These are phyloP conservation scores for Hawksworthiomyces lignivorus DNA, from an alignment of 2,329 filamentous ascomycete genomes.

Conservation along the genomic window DNA sequence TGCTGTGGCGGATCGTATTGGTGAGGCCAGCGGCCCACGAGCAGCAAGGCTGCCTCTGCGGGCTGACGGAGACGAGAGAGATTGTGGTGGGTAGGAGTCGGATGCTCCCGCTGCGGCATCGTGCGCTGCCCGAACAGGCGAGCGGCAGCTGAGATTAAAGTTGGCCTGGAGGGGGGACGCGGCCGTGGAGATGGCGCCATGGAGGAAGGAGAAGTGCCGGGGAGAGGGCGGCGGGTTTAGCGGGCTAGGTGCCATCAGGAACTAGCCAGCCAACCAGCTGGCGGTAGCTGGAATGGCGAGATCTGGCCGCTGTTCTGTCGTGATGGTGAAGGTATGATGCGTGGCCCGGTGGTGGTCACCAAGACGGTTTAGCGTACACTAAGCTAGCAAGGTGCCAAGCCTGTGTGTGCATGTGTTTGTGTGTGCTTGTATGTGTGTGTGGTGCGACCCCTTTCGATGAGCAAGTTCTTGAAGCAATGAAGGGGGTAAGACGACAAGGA, in stretches of 20 bases:
- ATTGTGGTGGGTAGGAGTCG: slow-evolving; percentile 1
- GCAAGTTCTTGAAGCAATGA: slow-evolving; percentile 6
- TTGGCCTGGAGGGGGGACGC: slow-evolving; percentile 21
- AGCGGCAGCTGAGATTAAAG: slow-evolving; percentile 25
- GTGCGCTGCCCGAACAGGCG: slow-evolving; percentile 21
- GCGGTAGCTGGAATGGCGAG: not conserved
- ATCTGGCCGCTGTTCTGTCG: not conserved
- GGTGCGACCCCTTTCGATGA: not conserved
- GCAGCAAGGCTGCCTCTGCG: not conserved
- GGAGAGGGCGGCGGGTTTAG: slow-evolving; percentile 1
- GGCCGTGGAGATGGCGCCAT: slow-evolving; percentile 21
- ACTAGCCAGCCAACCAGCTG: not conserved
- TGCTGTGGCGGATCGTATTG: no score
- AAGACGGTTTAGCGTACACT: not conserved
- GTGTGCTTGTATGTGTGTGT: not conserved
- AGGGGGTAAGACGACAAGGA: not conserved
- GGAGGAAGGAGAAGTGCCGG: slow-evolving; percentile 10
- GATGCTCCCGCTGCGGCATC: slow-evolving; percentile 5
- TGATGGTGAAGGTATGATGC: no score
- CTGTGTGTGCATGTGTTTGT: no score
- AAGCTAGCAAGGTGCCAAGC: no score
- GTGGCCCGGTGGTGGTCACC: not conserved
- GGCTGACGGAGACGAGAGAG: not conserved
- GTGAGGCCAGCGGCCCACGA: not conserved
- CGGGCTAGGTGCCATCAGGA: slow-evolving; percentile 2